Conservation (phyloP, 1,284 basidiomycete genomes). For the Grifola frondosa region DNA sequence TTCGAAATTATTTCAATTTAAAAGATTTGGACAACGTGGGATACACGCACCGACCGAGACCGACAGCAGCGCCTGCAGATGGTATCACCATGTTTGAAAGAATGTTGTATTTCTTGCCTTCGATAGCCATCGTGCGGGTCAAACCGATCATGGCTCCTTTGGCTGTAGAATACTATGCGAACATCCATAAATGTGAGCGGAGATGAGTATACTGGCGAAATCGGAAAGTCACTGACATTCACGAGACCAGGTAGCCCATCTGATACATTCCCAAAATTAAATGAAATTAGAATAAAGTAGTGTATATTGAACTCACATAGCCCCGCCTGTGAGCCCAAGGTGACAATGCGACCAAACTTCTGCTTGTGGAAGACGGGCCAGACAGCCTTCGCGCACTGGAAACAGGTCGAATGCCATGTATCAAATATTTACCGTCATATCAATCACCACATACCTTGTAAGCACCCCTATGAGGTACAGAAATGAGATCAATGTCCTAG, state of each 20-base stretch:
- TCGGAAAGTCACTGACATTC: constrained; percentile 54
- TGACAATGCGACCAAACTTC: constrained; percentile 95
- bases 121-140: constrained; percentile 87
- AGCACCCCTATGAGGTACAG: constrained; percentile 49
- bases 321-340: constrained; percentile 91
- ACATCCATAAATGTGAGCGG: not conserved
- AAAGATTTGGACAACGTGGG: not conserved
- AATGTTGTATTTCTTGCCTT: constrained; percentile 91
- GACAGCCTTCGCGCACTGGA: constrained; percentile 85
- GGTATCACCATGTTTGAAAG: constrained; percentile 89
- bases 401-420: not conserved
- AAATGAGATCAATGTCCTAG: not conserved
- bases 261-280: constrained; percentile 31
- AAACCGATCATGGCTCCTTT: constrained; percentile 94
- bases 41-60: constrained; percentile 21
- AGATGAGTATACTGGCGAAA: not conserved
- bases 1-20: constrained; percentile 3
- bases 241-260: constrained; percentile 95
- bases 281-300: constrained; percentile 7
- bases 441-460: constrained; percentile 51
- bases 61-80: constrained; percentile 42
- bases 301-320: constrained; percentile 61
- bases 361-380: constrained; percentile 99
- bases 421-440: not conserved
- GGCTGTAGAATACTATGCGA: constrained; percentile 78